Conservation (phyloP, 805 yeast species). For the Cyberlindnera bimundalis region DNA sequence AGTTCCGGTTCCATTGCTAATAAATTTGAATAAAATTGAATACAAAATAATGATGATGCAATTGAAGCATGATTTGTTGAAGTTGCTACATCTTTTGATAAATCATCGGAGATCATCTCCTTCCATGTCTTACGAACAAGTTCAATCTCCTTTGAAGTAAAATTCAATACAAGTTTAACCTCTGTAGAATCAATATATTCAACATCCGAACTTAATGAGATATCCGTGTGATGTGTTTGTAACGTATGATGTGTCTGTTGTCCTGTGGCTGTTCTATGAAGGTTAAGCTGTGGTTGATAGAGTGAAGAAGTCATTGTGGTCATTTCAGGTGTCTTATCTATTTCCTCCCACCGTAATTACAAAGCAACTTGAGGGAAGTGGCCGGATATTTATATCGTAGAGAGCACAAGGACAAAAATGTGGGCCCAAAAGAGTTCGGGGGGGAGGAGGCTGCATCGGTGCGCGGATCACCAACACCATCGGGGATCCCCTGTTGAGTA, state of each 20-base stretch:
- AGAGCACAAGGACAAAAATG: no score
- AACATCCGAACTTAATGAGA: slow-evolving; percentile 22
- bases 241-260: slow-evolving; percentile 9
- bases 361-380: no score
- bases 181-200: slow-evolving; percentile 14
- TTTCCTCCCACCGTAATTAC: no score
- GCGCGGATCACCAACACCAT: not conserved
- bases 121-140: slow-evolving; percentile 37
- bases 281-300: slow-evolving; percentile 5
- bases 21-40: slow-evolving; percentile 71
- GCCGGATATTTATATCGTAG: no score
- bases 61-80: slow-evolving; percentile 30
- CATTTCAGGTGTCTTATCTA: no score
- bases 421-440: no score
- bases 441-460: no score
- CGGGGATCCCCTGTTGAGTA: not conserved
- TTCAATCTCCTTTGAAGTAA: slow-evolving; percentile 32
- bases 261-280: slow-evolving; percentile 1
- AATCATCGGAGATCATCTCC: slow-evolving; percentile 36
- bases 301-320: no score
- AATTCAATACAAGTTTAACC: slow-evolving; percentile 28
- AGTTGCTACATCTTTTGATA: slow-evolving; percentile 11
- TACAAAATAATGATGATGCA: slow-evolving; percentile 62
- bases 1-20: slow-evolving; percentile 57
- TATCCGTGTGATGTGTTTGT: slow-evolving; percentile 8